Percentiles rank a stretch among this genome's conserved stretches.
Conservation (phyloP, 306 rosid species). For the Malus asiatica region DNA sequence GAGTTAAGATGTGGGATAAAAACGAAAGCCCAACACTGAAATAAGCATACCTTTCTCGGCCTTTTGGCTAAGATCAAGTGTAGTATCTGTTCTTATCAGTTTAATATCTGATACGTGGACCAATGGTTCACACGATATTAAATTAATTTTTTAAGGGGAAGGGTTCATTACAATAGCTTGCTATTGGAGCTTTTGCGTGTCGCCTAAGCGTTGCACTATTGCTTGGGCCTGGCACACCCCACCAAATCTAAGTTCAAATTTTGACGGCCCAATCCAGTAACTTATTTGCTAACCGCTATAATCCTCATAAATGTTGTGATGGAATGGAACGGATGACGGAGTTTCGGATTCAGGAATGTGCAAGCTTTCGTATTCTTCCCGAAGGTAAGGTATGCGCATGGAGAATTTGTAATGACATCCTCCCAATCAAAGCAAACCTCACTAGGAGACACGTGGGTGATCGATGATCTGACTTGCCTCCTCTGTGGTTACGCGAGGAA, state of each 20-base stretch:
- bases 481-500: no score
- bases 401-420: no score
- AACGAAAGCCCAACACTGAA: rapidly evolving
- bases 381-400: no score
- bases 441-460: no score
- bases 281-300: no score
- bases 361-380: no score
- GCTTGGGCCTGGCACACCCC: neutral
- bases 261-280: neutral
- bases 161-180: neutral
- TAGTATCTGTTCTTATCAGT: conserved; percentile 10
- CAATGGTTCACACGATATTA: neutral
- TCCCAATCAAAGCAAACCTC: no score
- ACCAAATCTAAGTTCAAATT: neutral
- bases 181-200: neutral
- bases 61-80: conserved; percentile 8
- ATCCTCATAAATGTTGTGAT: no score
- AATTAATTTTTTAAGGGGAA: neutral
- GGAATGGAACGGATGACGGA: no score
- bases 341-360: no score
- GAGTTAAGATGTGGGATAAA: neutral
- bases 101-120: conserved; percentile 4
- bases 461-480: no score
- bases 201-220: neutral
- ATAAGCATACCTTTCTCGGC: neutral